phyloP scores from a whole-genome alignment of 208 protist species.

The Acanthamoeba triangularis region DNA sequence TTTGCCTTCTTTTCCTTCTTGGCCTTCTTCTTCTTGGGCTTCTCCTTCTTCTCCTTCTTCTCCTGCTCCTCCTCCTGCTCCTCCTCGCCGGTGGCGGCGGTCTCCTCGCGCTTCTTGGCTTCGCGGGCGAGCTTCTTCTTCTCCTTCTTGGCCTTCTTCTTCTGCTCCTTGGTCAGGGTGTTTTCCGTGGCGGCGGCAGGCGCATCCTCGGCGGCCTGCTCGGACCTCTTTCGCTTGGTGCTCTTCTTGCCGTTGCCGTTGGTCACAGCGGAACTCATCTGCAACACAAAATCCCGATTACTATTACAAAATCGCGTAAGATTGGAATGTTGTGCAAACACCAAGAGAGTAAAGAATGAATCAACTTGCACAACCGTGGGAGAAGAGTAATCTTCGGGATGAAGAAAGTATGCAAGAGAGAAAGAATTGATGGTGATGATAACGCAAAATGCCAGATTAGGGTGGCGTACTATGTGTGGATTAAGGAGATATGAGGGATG shows the following conservation, averaged over 20 bases:
- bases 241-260: conserved; percentile 1
- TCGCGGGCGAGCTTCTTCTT: conserved; percentile 23
- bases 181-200: background rate
- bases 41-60: conserved; percentile 65
- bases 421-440: too few species aligned
- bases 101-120: conserved; percentile 3
- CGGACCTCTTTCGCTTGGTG: background rate
- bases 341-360: too few species aligned
- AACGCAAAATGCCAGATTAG: too few species aligned
- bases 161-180: background rate
- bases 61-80: background rate
- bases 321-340: too few species aligned
- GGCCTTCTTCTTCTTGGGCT: conserved; percentile 16
- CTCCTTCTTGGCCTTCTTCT: background rate
- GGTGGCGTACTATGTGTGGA: too few species aligned
- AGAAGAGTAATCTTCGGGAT: too few species aligned
- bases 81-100: background rate
- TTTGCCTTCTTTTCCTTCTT: background rate
- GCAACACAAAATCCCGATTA: background rate
- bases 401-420: too few species aligned
- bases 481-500: too few species aligned
- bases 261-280: background rate
- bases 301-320: background rate
- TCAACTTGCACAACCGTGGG: too few species aligned
- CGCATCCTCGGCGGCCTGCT: background rate